A percentile compares a stretch with the other conserved stretches of the same genome.
Conservation (phyloP, 2,329 filamentous ascomycete species). For the Colletotrichum cuscutae region DNA sequence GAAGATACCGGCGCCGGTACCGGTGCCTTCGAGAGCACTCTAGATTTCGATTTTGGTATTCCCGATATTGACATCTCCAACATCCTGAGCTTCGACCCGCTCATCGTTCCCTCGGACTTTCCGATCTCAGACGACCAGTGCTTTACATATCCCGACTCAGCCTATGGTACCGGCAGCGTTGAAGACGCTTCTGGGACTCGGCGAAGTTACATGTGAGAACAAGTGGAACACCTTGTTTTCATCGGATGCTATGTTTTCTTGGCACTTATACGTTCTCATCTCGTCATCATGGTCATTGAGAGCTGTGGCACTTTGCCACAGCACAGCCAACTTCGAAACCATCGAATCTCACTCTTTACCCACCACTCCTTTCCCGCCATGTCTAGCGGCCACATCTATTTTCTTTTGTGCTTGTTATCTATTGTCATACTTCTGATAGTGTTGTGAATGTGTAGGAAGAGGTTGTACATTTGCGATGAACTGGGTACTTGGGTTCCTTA, state of each 20-base stretch:
- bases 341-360: neutral
- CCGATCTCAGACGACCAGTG: neutral
- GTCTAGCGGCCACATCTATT: neutral
- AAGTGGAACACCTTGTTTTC: neutral
- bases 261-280: neutral
- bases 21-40: too few relatives aligned
- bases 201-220: constrained; percentile 67
- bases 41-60: neutral
- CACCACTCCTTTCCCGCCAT: neutral
- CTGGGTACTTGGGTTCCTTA: neutral
- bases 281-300: neutral
- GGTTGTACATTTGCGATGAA: neutral
- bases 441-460: neutral
- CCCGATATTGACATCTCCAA: neutral
- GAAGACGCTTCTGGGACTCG: constrained; percentile 36
- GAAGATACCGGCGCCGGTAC: neutral
- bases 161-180: neutral
- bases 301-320: neutral
- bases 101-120: neutral
- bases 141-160: neutral
- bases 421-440: neutral
- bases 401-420: neutral
- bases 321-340: neutral
- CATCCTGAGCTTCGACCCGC: neutral
- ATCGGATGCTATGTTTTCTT: neutral